Base-by-base conservation (phyloP, 2,329 filamentous ascomycete species). In the Paradendryphiella salina region DNA sequence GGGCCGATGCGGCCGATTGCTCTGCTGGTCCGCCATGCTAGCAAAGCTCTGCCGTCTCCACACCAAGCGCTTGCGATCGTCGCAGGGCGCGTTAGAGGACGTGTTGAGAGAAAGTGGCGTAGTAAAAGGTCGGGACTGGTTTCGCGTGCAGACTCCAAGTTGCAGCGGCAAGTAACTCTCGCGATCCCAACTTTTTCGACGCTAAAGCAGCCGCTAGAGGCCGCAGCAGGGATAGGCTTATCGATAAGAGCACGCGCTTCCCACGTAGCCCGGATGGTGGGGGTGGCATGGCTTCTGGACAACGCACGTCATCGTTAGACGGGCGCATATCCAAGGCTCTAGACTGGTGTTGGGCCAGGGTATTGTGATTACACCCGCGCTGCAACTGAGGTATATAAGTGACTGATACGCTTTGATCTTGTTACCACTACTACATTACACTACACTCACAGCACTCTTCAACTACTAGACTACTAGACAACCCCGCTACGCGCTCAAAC, bases 1-100 rank as follows among this genome's bases (percentile, higher is more conserved):
- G 68, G 89, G 86, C 67, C 92, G 83, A 80, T 97, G 93, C 66
- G 90, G 84, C 75, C 90, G 86, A 70, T 97, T 91, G 36, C 82
- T 75, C 78, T 96, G 92, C 56, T 39, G 38, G 31, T 90, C 83
- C 72, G 92, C 88, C 68, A 71, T 70, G 18, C 2, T 36, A 31
- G 40, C 47, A 28, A 37, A 17, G 14, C n/a, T n/a, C 18, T 20
- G 7, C 10, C 8, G 39, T 32, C 5, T 13, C 17, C 10, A n/a
- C 18, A 33, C 23, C 23, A 26, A 26, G 8, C 23, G 23, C 23
- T 26, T 26, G 23, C 23, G 23, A 26, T 10, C 8, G 9, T 10
- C 23, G 10, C 23, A 26, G 10, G 23, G 23, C 23, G 23, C 23
- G 23, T 7, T 26, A 26, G 9, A 26, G 23, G 23, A 26, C 2